Conservation (phyloP, 805 yeast genomes). For the Hemisphaericaspora nanyangensis region DNA sequence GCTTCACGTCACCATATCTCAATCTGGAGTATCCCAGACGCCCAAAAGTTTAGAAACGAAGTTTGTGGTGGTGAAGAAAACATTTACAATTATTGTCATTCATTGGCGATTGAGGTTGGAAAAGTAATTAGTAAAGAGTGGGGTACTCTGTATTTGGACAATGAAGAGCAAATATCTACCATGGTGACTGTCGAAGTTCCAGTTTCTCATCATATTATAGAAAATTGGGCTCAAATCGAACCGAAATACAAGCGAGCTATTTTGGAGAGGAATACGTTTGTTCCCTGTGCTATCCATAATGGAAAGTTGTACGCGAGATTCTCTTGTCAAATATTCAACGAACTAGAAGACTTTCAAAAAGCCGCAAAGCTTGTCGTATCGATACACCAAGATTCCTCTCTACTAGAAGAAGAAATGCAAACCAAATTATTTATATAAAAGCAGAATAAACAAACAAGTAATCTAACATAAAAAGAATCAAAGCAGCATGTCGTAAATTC, state of each 20-base stretch:
- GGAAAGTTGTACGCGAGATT: slow-evolving; percentile 37
- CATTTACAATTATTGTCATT: slow-evolving; percentile 45
- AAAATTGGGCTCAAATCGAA: neutral
- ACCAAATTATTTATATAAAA: neutral
- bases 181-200: slow-evolving; percentile 46
- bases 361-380: slow-evolving; percentile 41
- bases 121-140: slow-evolving; percentile 32
- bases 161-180: slow-evolving; percentile 29
- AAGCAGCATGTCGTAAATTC: neutral
- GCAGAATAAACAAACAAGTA: neutral
- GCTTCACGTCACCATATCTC: slow-evolving; percentile 51
- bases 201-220: neutral
- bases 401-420: too few relatives aligned
- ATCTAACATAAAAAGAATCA: neutral
- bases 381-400: slow-evolving; percentile 12
- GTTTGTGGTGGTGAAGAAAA: slow-evolving; percentile 58
- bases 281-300: slow-evolving; percentile 41
- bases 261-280: neutral
- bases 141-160: slow-evolving; percentile 35
- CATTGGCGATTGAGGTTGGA: slow-evolving; percentile 44
- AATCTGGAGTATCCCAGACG: slow-evolving; percentile 40
- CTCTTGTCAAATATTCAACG: slow-evolving; percentile 60
- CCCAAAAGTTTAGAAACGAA: slow-evolving; percentile 48
- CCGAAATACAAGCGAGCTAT: neutral
- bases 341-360: slow-evolving; percentile 47